A percentile compares a stretch with the other conserved stretches of the same genome.
These are phyloP conservation scores for Podila epigama DNA, from an alignment of 192 early-diverging fungal species.

Conservation along the genomic window DNA sequence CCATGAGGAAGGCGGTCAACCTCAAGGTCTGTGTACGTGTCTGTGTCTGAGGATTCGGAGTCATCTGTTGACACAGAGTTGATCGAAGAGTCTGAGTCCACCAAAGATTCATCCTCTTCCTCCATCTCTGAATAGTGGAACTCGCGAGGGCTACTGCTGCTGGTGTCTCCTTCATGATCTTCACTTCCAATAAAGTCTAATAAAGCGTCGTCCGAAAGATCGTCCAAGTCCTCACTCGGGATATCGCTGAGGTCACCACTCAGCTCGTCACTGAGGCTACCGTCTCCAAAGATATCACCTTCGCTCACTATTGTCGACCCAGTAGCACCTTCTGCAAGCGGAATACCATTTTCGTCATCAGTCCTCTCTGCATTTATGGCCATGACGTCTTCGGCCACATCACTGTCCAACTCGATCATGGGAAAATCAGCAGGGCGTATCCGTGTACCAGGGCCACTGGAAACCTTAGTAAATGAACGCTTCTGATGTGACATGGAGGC, in stretches of 20 bases:
- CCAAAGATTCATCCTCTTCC: conserved; percentile 46
- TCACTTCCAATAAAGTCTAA: conserved; percentile 19
- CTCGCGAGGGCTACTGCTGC: conserved; percentile 30
- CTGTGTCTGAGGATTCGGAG: conserved; percentile 15
- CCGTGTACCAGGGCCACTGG: neutral
- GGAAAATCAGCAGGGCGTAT: conserved; percentile 9
- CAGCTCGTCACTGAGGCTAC: conserved; percentile 40
- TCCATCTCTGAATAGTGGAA: conserved; percentile 42
- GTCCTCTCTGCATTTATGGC: conserved; percentile 1
- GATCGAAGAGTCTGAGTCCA: conserved; percentile 43
- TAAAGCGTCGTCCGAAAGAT: conserved; percentile 31
- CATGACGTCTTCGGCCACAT: conserved; percentile 32
- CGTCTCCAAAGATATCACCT: conserved; percentile 33
- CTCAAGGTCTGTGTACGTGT: conserved; percentile 19
- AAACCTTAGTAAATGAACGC: neutral
- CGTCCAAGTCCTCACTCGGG: conserved; percentile 37
- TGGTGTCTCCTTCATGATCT: conserved; percentile 22
- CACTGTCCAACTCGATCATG: conserved; percentile 25
- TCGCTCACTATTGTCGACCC: conserved; percentile 1
- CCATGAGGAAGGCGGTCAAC: neutral
- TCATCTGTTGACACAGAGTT: conserved; percentile 14
- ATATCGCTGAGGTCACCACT: conserved; percentile 47
- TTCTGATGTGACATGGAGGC: neutral
- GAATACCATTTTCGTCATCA: neutral
- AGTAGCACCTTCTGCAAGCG: neutral